Evolutionary conservation across 305 asterid genomes (phyloP).

Genomic region (Rubia tinctorum): DNA sequence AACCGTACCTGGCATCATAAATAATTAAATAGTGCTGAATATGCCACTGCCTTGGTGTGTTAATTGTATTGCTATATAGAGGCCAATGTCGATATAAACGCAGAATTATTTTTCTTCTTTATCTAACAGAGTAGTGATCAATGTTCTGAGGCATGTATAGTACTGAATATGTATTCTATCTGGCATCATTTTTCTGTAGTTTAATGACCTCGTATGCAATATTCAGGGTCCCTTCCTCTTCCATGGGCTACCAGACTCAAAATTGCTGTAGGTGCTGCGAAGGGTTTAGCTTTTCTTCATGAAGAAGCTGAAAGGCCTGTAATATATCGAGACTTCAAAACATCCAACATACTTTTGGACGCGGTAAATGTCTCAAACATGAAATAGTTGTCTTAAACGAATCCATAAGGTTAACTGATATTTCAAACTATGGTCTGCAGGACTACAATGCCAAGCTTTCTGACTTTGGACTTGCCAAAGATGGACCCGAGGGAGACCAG

Average conservation of each 20-base stretch:
- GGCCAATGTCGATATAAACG: neutral
- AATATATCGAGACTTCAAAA: slow-evolving; percentile 76
- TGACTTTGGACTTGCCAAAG: slow-evolving; percentile 91
- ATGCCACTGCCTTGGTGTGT: neutral
- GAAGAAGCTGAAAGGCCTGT: slow-evolving; percentile 88
- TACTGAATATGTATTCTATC: neutral
- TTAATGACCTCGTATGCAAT: slow-evolving; percentile 8
- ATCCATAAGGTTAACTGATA: slow-evolving; percentile 15
- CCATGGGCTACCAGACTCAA: slow-evolving; percentile 82
- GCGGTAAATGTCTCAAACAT: slow-evolving; percentile 41
- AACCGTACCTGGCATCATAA: no score
- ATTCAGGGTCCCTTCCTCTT: slow-evolving; percentile 68
- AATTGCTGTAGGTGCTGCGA: slow-evolving; percentile 79
- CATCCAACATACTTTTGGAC: slow-evolving; percentile 76
- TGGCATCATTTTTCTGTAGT: neutral
- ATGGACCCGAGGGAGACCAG: slow-evolving; percentile 84
- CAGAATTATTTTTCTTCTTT: neutral
- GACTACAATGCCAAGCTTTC: slow-evolving; percentile 87
- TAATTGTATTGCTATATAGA: neutral
- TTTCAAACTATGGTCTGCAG: slow-evolving; percentile 30
- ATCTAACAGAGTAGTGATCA: neutral
- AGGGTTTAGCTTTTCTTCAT: slow-evolving; percentile 87
- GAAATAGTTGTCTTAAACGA: neutral
- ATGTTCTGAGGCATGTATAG: neutral
- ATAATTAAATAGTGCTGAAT: no score